Conservation (phyloP, 2,329 filamentous ascomycete genomes). For the Diaporthe citriasiana region DNA sequence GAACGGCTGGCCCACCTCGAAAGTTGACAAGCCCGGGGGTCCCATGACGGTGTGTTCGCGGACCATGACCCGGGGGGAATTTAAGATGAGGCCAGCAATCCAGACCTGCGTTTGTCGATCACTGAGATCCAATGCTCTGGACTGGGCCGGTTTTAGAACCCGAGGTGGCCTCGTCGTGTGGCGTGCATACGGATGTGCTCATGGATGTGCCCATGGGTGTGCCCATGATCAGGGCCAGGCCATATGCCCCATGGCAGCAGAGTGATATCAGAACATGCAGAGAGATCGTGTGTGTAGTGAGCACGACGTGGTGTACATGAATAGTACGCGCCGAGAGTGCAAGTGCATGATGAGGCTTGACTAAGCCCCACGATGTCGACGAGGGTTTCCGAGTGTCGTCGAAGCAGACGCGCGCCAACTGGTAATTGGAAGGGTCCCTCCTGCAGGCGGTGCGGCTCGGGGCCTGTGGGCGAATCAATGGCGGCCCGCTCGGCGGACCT, state of each 20-base stretch:
- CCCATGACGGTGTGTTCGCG: slow-evolving; percentile 19
- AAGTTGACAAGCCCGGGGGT: slow-evolving; percentile 21
- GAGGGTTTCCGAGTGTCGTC: slow-evolving; percentile 7
- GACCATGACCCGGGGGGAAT: slow-evolving; percentile 24
- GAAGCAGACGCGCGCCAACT: slow-evolving; percentile 42
- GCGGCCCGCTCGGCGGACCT: slow-evolving; percentile 37
- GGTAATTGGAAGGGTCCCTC: slow-evolving; percentile 37
- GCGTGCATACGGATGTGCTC: slow-evolving; percentile 6
- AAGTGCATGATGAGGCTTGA: slow-evolving; percentile 30
- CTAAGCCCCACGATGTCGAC: slow-evolving; percentile 3
- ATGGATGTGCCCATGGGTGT: slow-evolving; percentile 21
- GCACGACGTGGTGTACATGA: neutral
- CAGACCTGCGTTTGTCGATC: slow-evolving; percentile 38
- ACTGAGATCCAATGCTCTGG: slow-evolving; percentile 42
- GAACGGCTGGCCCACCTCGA: slow-evolving; percentile 34
- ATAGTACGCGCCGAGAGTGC: slow-evolving; percentile 29
- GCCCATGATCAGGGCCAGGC: slow-evolving; percentile 14
- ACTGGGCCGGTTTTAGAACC: slow-evolving; percentile 34
- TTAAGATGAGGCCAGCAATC: slow-evolving; percentile 41
- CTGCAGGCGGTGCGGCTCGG: slow-evolving; percentile 4
- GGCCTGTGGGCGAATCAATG: slow-evolving; percentile 39
- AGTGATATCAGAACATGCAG: neutral
- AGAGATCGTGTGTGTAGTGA: neutral
- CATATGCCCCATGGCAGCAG: neutral
- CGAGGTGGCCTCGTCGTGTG: slow-evolving; percentile 5